phyloP scores from a whole-genome alignment of 805 yeast genomes.

The Lipomyces yamanashiensis region DNA sequence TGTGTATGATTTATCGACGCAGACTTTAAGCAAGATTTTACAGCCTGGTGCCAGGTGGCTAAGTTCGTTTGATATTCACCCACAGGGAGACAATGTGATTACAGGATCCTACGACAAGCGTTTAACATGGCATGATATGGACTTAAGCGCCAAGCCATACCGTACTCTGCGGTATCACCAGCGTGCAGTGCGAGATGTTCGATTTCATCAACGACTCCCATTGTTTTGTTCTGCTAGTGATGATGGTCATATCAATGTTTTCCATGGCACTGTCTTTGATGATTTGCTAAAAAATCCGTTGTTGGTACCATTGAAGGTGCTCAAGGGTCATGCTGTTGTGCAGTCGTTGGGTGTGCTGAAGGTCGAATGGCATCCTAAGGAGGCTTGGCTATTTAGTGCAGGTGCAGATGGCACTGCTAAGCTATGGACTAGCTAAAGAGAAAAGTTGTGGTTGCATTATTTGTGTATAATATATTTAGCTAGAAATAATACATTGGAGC shows the following conservation, averaged over 20 bases:
- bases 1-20: slow-evolving; percentile 87
- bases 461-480: slow-evolving; percentile 1
- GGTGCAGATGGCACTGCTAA: slow-evolving; percentile 98
- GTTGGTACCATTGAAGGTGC: slow-evolving; percentile 91
- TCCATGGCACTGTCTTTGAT: slow-evolving; percentile 96
- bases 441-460: neutral
- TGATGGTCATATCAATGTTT: slow-evolving; percentile 89
- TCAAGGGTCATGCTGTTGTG: slow-evolving; percentile 83
- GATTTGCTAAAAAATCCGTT: slow-evolving; percentile 94
- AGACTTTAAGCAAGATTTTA: slow-evolving; percentile 78
- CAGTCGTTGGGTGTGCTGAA: slow-evolving; percentile 85
- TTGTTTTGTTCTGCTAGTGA: slow-evolving; percentile 93
- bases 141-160: slow-evolving; percentile 85
- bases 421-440: slow-evolving; percentile 84
- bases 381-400: slow-evolving; percentile 96
- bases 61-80: slow-evolving; percentile 88
- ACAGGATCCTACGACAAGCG: slow-evolving; percentile 94
- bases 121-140: slow-evolving; percentile 96
- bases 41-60: slow-evolving; percentile 97
- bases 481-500: neutral
- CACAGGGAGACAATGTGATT: slow-evolving; percentile 87
- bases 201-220: slow-evolving; percentile 87
- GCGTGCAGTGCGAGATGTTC: slow-evolving; percentile 86
- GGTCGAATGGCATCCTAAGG: slow-evolving; percentile 94
- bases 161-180: slow-evolving; percentile 94